Base-by-base conservation (phyloP, 345 rosid genomes). In the Camelina laxa region DNA sequence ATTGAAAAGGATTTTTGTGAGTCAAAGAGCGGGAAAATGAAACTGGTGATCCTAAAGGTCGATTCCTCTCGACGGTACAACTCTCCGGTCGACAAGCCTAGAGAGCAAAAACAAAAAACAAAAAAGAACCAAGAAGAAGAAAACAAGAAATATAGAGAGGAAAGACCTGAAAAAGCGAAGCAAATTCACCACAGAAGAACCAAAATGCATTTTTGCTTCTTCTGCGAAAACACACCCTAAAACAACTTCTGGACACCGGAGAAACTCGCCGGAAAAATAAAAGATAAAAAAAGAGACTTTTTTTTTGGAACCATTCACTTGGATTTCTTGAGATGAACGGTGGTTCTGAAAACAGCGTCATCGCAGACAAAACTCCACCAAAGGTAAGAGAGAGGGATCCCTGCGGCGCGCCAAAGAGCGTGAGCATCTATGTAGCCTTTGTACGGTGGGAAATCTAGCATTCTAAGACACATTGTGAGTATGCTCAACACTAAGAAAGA, bases 331-430 rank as follows among this genome's bases (percentile, higher is more conserved):
- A 85, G 78, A 65, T 77, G 82, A 75, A 82, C 75, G 16, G 85
- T 55, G 62, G 98, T 88, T 66, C 87, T 72, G 69, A 87, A 86
- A 74, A 85, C 90, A 0, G 95, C 95, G 42, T 94, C 97, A 41
- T 91, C 96, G 66, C 88, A 81, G 62, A 83, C 83, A 75, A 94
- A 91, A 80, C 97, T 89, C 98, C 98, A 94, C 87, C 89, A 89
- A 22, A 91, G 70, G 68, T 87, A 91, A 15, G 93, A 76, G 17
- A 94, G 87, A 15, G 95, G 96, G 74, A 94, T 83, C 53, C 83
- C 80, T 6, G 84, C 75, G 17, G 87, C 89, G 47, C 89, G 88
- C 94, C 96, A 87, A 27, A 91, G 84, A 36, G 88, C 88, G 15
- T 84, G 93, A 56, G 98, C 88, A 79, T 94, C 98, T 0, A 94